phyloP scores from a whole-genome alignment of 306 rosid species.

The Vicia faba region DNA sequence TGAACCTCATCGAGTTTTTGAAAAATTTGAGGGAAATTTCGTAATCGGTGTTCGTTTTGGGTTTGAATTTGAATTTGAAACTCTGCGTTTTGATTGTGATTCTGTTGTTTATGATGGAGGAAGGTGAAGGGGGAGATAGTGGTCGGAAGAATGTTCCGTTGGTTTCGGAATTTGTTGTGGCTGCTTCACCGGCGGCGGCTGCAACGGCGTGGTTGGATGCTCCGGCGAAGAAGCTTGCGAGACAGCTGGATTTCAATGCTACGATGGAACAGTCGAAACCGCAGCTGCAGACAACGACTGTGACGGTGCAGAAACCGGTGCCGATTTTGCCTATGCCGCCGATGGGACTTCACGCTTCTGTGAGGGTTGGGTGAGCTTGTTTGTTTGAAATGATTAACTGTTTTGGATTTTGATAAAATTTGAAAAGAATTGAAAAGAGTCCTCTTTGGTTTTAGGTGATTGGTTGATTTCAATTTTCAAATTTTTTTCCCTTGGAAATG shows the following conservation, averaged over 20 bases:
- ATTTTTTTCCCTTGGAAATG: not conserved
- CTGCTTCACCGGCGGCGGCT: slow-evolving; percentile 35
- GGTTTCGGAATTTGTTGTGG: slow-evolving; percentile 38
- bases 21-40: slow-evolving; percentile 17
- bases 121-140: slow-evolving; percentile 67
- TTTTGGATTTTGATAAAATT: not conserved
- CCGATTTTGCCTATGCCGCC: slow-evolving; percentile 47
- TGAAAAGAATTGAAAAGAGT: no score
- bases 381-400: slow-evolving; percentile 22
- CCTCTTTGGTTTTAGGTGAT: no score
- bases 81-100: slow-evolving; percentile 21
- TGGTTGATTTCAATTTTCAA: no score
- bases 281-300: slow-evolving; percentile 37
- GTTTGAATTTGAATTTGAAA: slow-evolving; percentile 34
- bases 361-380: slow-evolving; percentile 72
- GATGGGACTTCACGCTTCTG: slow-evolving; percentile 47
- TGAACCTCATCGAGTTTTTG: no score
- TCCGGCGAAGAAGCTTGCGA: slow-evolving; percentile 85
- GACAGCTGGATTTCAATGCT: slow-evolving; percentile 94
- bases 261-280: slow-evolving; percentile 50
- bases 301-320: slow-evolving; percentile 40
- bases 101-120: slow-evolving; percentile 72
- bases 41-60: slow-evolving; percentile 39
- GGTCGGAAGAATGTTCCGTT: slow-evolving; percentile 55
- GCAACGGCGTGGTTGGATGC: slow-evolving; percentile 49